Evolutionary conservation across 2,329 filamentous ascomycete species (phyloP), one percentile per base, ranked within the genome.

Genomic region (Phialophora chinensis): DNA sequence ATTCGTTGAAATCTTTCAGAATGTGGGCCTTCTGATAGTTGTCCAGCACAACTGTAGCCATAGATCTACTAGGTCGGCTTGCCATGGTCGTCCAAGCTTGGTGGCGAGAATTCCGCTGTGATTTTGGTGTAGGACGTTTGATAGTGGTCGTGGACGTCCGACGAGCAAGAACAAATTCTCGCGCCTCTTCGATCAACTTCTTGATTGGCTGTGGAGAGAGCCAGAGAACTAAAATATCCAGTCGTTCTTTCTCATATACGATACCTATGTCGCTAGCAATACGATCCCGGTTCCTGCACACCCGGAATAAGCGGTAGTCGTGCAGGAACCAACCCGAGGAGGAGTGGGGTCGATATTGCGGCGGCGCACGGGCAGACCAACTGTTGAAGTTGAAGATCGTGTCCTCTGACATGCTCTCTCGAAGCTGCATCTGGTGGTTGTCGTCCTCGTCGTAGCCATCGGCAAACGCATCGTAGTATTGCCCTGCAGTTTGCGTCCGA

Each of bases 41-140:
- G 69, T 92, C 90, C 4, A 95, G 82, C 1, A 93, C 88, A 0
- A 96, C 91, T 0, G 91, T 94, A 58, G 84, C 83, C 81, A 94
- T 90, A 0, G 89, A 88, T 17, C 91, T 81, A 6, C 89, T 68
- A 7, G 71, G 70, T 29, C 69, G 68, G 33, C 58, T 63, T 17
- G 71, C 69, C 27, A 72, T 68, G 49, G 56, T 70, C 17, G 56
- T 68, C 72, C 72, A 73, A 17, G 63, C 65, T 47, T 61, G 57
- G 27, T 65, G 60, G 23, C 68, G 62, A 8, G 65, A 62, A 57
- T 42, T 44, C 12, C 67, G 62, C n/a, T 67, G 72, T 29, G 81
- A 79, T 62, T 80, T 82, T 0, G 78, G 75, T 4, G 77, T 77
- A 0, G 83, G 81, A 11, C 83, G 79, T 29, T 79, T 77, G 33